Evolutionary conservation across 2,329 filamentous ascomycete genomes (phyloP).

Genomic region (Penicillium capsulatum): DNA sequence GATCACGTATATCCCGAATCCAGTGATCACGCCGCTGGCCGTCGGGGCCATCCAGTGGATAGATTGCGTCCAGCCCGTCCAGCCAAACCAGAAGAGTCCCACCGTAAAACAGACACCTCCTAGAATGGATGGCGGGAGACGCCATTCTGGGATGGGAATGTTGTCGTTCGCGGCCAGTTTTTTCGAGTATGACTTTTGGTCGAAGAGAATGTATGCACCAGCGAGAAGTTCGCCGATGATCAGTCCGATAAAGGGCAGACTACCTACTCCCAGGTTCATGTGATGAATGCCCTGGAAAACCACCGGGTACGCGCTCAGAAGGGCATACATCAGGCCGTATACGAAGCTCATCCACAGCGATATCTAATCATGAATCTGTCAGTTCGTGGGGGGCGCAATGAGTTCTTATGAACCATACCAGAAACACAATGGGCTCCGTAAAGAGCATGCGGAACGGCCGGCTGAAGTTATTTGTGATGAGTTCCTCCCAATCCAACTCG

Average conservation of each 20-base stretch:
- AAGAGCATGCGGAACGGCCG: constrained; percentile 40
- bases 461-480: constrained; percentile 48
- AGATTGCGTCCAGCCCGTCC: constrained; percentile 31
- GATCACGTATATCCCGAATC: constrained; percentile 33
- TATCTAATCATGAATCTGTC: constrained; percentile 6
- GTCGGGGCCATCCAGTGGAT: constrained; percentile 38
- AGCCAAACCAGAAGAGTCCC: constrained; percentile 38
- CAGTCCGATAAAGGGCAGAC: constrained; percentile 29
- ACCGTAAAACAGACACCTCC: constrained; percentile 32
- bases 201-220: constrained; percentile 25
- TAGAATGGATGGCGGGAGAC: constrained; percentile 29
- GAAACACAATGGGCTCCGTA: constrained; percentile 40
- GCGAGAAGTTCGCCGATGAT: constrained; percentile 31
- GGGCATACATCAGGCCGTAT: constrained; percentile 31
- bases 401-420: constrained; percentile 14
- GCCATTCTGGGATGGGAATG: constrained; percentile 33
- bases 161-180: constrained; percentile 30
- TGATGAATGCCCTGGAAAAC: constrained; percentile 30
- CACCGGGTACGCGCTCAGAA: constrained; percentile 28
- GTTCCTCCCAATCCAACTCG: constrained; percentile 48
- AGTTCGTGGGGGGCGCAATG: neutral
- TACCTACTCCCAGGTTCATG: constrained; percentile 30
- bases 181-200: constrained; percentile 26
- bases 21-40: constrained; percentile 29
- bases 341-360: constrained; percentile 34